Base-by-base conservation (phyloP, 805 yeast species). In the Barnettozyma sucrosica region DNA sequence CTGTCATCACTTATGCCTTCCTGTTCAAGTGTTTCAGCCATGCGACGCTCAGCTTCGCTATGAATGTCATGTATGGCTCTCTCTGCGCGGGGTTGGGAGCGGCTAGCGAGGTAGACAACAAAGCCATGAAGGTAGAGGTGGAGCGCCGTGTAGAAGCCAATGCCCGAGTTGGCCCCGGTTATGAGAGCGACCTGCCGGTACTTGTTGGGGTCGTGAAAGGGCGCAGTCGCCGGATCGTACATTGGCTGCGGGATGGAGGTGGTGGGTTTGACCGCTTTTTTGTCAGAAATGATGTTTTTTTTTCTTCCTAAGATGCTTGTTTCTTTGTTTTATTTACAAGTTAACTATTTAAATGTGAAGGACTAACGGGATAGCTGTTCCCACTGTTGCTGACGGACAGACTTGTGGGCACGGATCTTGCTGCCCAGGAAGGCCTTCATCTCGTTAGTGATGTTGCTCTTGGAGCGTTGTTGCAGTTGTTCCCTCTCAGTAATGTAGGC, bases 121-220 rank as follows among this genome's bases (percentile, higher is more conserved):
- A 76, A 85, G 0, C 96, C 96, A 63, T 87, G 96, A 44, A 85
- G 68, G 57, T 83, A 86, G 6, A 88, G 71, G 57, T 86, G 90
- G 21, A 86, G 68, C 8, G 80, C 87, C 0, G 90, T 81, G 61
- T 72, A 84, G 71, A 77, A 87, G 10, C 96, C 96, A 18, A 85
- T 77, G 0, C 95, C 96, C 47, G 84, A 76, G 56, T 82, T 85
- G 6, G 93, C 95, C 2, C 95, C 95, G 0, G 93, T 83, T 26
- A 88, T 79, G 7, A 88, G 67, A 2, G 87, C 89, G 4, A 85
- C 81, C 48, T 80, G 73, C 39, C 86, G 71, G 24, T 75, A 78
- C 3, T 52, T 51, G 1, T 55, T 51, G 0, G 89, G 89, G 54
- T 85, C 69, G 54, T 70, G 65, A 63, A 81, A 85, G 0, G 93